Base-by-base conservation (phyloP, 2,329 filamentous ascomycete genomes). In the Cercospora nicotianae region DNA sequence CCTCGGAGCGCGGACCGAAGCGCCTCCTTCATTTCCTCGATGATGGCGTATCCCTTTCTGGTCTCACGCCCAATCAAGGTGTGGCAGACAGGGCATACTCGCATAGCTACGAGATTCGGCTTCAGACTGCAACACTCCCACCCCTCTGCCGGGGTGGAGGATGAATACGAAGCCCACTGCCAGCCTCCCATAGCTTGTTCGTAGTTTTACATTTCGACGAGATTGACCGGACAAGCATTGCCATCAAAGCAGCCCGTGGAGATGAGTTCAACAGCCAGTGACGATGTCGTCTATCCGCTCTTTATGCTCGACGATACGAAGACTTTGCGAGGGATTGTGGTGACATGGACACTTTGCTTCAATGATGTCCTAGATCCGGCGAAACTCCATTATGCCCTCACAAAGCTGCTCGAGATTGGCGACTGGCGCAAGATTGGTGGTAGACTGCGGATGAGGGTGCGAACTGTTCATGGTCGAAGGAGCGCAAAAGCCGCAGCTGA, bases 311-410 rank as follows among this genome's bases (percentile, higher is more conserved):
- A 66, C 16, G 64, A 62, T 60, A 55, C 20, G n/a, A 53, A 23
- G 30, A 66, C 64, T 31, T 33, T 66, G 57, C 33, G 33, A 1
- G 57, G 36, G 3, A 66, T 66, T 26, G 57, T 68, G 30, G 62
- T 61, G 10, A 51, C 66, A 6, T 68, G 67, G 64, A 63, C 64
- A 33, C 64, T 69, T n/a, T 65, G 51, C 20, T 69, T 69, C 57
- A 48, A 69, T 48, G 67, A 67, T 63, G 55, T 69, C 10, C 55
- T 69, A 12, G 65, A 69, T 57, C 48, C 67, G 8, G 53, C 48
- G 6, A 30, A 67, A n/a, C 45, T 69, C 7, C 60, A 65, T 2
- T 23, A 20, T 75, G 87, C 4, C 1, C 33, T 64, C 1, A 26
- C 5, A 5, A 18, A 12, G 5, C 33, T 58, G 18, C 51, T 64